Evolutionary conservation across 495 filamentous ascomycete genomes (phyloP).

Genomic region (Lepraria neglecta): DNA sequence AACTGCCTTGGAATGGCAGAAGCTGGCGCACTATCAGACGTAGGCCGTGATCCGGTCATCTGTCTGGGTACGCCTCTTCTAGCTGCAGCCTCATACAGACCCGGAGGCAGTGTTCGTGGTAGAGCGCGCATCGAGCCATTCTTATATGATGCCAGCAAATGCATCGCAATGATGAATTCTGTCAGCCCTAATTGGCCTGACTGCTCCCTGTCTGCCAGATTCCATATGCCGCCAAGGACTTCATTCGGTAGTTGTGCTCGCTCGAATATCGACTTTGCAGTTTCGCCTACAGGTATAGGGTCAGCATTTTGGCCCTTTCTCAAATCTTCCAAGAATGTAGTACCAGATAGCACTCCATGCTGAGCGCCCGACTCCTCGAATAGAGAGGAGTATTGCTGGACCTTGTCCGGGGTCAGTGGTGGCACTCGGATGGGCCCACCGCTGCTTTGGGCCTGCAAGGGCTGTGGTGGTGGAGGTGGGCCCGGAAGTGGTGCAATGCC

Average conservation of each 20-base stretch:
- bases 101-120: slow-evolving; percentile 74
- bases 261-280: slow-evolving; percentile 91
- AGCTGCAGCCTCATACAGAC: slow-evolving; percentile 85
- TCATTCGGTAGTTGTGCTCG: slow-evolving; percentile 86
- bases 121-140: slow-evolving; percentile 70
- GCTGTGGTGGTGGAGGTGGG: slow-evolving; percentile 38
- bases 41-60: slow-evolving; percentile 41
- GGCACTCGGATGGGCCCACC: slow-evolving; percentile 80
- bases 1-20: slow-evolving; percentile 68
- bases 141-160: slow-evolving; percentile 85
- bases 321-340: slow-evolving; percentile 12
- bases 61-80: slow-evolving; percentile 51
- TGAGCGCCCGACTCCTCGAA: slow-evolving; percentile 82
- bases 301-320: slow-evolving; percentile 6
- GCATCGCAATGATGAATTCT: slow-evolving; percentile 98
- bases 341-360: slow-evolving; percentile 75
- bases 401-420: slow-evolving; percentile 81
- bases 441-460: slow-evolving; percentile 51
- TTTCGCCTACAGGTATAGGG: slow-evolving; percentile 49
- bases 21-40: slow-evolving; percentile 39
- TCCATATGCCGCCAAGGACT: slow-evolving; percentile 87
- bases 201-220: slow-evolving; percentile 85
- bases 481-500: slow-evolving; percentile 52
- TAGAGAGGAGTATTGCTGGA: slow-evolving; percentile 71
- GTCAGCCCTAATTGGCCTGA: slow-evolving; percentile 80